phyloP scores from a whole-genome alignment of 106 monocot species.

The Agapanthus africanus region DNA sequence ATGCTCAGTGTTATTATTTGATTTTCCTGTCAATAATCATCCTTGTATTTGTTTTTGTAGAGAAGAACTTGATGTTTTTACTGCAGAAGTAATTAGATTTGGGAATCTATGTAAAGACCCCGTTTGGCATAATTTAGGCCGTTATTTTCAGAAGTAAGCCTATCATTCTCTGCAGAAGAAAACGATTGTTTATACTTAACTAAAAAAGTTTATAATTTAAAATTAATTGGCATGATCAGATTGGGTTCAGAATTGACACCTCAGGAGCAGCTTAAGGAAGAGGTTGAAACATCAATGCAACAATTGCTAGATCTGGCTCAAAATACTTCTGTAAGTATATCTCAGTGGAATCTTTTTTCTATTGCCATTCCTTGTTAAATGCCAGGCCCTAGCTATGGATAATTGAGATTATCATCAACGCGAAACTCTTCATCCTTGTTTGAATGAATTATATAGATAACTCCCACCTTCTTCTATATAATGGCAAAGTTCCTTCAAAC shows the following conservation, averaged over 20 bases:
- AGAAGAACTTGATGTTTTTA: conserved; percentile 61
- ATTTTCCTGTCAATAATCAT: not conserved
- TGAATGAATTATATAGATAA: not conserved
- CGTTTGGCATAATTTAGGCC: conserved; percentile 72
- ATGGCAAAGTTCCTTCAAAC: not conserved
- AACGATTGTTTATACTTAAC: not conserved
- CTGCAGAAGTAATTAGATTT: conserved; percentile 73
- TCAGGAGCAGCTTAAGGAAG: conserved; percentile 44
- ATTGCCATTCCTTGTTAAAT: not conserved
- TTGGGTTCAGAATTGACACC: conserved; percentile 41
- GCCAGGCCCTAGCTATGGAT: not conserved
- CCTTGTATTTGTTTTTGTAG: conserved; percentile 27
- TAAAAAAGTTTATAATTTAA: not conserved
- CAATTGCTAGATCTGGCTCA: conserved; percentile 58
- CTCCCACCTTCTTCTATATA: too few relatives aligned
- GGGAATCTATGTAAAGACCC: conserved; percentile 76
- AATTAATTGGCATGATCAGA: conserved; percentile 19
- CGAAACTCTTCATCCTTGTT: not conserved
- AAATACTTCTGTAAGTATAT: conserved; percentile 57
- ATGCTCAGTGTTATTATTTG: too few relatives aligned
- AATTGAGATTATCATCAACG: not conserved
- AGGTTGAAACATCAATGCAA: conserved; percentile 46
- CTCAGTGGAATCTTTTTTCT: not conserved
- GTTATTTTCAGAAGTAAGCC: conserved; percentile 77
- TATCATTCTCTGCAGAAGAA: not conserved